A percentile compares a stretch with the other conserved stretches of the same genome.
These are phyloP conservation scores for Pyronema omphalodes DNA, from an alignment of 495 filamentous ascomycete genomes.

Conservation along the genomic window DNA sequence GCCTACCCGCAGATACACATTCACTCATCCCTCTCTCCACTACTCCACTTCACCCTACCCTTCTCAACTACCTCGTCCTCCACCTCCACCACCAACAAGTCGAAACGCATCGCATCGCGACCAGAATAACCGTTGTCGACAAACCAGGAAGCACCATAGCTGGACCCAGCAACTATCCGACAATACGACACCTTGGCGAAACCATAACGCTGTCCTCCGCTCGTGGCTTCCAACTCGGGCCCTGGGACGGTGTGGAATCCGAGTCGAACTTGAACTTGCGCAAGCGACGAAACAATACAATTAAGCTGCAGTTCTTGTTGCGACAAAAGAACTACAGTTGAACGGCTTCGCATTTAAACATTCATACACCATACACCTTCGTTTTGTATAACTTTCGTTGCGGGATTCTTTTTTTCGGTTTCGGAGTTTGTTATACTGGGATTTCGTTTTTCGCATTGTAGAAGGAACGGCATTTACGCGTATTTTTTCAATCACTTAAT, in stretches of 20 bases:
- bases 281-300: too few species aligned
- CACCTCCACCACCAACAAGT: not conserved
- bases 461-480: not conserved
- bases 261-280: conserved; percentile 2
- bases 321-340: too few species aligned
- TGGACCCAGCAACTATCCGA: conserved; percentile 18
- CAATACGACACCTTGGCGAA: conserved; percentile 14
- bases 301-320: too few species aligned
- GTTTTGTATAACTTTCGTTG: not conserved
- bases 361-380: not conserved
- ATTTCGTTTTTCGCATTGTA: conserved; percentile 1
- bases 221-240: conserved; percentile 13
- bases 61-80: not conserved
- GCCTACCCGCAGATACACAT: conserved; percentile 1
- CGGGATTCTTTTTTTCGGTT: not conserved
- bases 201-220: conserved; percentile 9
- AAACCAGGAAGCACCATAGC: conserved; percentile 11
- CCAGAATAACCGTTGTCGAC: not conserved
- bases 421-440: not conserved
- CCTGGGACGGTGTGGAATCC: conserved; percentile 19
- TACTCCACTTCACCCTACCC: not conserved
- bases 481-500: not conserved
- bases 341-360: not conserved
- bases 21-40: not conserved
- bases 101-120: not conserved